Percentiles rank a stretch among this genome's conserved stretches.
phyloP scores from a whole-genome alignment of 805 yeast species.

The Kuraishia capsulata region DNA sequence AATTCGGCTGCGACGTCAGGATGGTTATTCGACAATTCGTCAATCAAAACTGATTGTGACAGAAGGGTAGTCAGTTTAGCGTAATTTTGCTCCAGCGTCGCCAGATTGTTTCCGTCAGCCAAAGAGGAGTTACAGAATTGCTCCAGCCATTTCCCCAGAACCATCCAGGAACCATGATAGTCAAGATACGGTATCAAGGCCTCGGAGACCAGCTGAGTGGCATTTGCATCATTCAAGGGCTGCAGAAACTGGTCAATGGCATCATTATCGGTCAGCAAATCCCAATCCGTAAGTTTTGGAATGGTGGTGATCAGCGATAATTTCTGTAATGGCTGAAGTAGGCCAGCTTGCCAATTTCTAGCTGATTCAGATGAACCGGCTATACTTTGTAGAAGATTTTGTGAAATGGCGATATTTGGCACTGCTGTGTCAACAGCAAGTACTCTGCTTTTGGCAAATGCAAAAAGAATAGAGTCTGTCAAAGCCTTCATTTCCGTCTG shows the following conservation, averaged over 20 bases:
- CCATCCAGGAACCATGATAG: background rate
- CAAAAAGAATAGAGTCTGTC: constrained; percentile 8
- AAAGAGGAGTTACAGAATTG: constrained; percentile 1
- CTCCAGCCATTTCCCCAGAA: background rate
- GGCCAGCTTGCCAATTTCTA: constrained; percentile 1
- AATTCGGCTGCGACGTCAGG: constrained; percentile 6
- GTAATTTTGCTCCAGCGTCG: constrained; percentile 4
- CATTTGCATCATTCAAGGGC: background rate
- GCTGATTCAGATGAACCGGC: constrained; percentile 14
- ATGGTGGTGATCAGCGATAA: constrained; percentile 4
- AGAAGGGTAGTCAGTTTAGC: constrained; percentile 6
- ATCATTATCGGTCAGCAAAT: constrained; percentile 9
- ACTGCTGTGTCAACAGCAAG: constrained; percentile 10
- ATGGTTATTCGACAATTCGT: background rate
- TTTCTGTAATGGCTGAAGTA: background rate
- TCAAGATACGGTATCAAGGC: background rate
- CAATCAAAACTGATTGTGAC: constrained; percentile 7
- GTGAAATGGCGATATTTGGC: constrained; percentile 5
- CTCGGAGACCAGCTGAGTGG: background rate
- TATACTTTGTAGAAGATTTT: constrained; percentile 12
- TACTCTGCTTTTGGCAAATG: constrained; percentile 13
- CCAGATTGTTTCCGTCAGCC: constrained; percentile 2
- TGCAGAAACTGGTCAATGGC: background rate
- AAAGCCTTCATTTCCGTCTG: too few relatives aligned
- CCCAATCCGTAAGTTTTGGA: constrained; percentile 14